Evolutionary conservation across 192 early-diverging fungal genomes (phyloP), one percentile per base, ranked within the genome.

Genomic region (Backusella tuberculispora): DNA sequence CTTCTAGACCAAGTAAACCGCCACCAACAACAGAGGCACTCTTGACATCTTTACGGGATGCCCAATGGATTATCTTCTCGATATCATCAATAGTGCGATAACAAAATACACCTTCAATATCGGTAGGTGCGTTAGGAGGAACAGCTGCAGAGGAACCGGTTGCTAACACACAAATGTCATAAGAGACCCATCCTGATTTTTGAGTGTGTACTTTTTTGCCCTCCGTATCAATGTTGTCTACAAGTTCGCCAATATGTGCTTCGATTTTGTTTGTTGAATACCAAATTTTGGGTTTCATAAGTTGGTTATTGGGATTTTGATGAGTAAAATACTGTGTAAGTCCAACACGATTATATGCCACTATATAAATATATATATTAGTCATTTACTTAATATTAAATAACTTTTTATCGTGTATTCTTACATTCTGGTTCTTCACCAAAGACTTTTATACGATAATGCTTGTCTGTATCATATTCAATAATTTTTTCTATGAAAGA

Each of bases 1-100:
- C 90, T 74, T 91, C 90, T n/a, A 91, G 71, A 10, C 90, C 90
- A 34, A 91, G 81, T 42, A 91, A 75, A n/a, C 90, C 90, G 40
- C 90, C 90, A 24, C 90, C 90, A 48, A 91, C 72, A 26, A 91
- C 84, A 24, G 85, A 85, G n/a, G 88, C 90, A 8, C 45, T 50
- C 41, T 80, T 75, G 7, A 70, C 40, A 7, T 48, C 41, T 17
- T 26, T 26, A 21, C 45, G 21, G 29, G 80, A 29, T 19, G 88
- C 69, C 71, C 81, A 86, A 5, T 73, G 67, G 26, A 86, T 85
- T 14, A 91, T 92, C 41, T 38, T 34, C 10, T 86, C 64, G n/a
- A 92, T 63, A 73, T 91, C 90, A 40, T 87, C 73, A 34, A 91
- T 78, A 21, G 89, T 91, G 42, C 90, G 88, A 73, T 91, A 91